Evolutionary conservation across 2,329 filamentous ascomycete species (phyloP), one percentile per base, ranked within the genome.

Genomic region (Pyrenophora tritici-repentis): DNA sequence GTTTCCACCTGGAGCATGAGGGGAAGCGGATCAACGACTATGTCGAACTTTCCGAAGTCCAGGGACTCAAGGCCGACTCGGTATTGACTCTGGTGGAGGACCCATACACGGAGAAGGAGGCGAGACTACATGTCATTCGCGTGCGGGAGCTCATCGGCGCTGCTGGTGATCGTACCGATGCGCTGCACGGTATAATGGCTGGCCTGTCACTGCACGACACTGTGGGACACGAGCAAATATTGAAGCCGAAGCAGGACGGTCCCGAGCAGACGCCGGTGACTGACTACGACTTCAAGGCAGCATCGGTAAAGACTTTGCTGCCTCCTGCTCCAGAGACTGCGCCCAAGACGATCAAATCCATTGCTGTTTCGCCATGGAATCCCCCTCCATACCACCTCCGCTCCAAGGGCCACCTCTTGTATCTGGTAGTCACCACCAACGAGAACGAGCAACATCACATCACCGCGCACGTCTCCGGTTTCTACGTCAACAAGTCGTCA

Each of bases 31-130:
- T 99, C 81, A 97, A 97, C 75, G 94, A 99, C 76, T 97, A 94
- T 67, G 84, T 95, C 53, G 88, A 95, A 73, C 83, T 99, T 56
- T 91, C 90, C 47, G 93, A 99, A 71, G 89, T 99, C 47, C 83
- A 88, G 40, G 91, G 85, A 49, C 83, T 99, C 47, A 84, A 85
- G 45, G 76, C 87, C 29, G 86, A 91, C 56, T 89, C 92, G 31
- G 88, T 92, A 67, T 83, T 97, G 51, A 83, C 83, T 46, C 78
- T 99, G 63, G 86, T 97, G 47, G 89, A 97, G 76, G 94, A 99
- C 70, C 90, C 95, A 38, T 99, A 99, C 75, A 99, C 91, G 36
- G 94, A 99, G 79, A 97, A 96, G 79, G 94, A 99, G 77, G 93
- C 94, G 24, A 87, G 95, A 60, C 89, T 99, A 81, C 94, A 99